Evolutionary conservation across 78 protist species (phyloP).

Genomic region (Acrasis kona): DNA sequence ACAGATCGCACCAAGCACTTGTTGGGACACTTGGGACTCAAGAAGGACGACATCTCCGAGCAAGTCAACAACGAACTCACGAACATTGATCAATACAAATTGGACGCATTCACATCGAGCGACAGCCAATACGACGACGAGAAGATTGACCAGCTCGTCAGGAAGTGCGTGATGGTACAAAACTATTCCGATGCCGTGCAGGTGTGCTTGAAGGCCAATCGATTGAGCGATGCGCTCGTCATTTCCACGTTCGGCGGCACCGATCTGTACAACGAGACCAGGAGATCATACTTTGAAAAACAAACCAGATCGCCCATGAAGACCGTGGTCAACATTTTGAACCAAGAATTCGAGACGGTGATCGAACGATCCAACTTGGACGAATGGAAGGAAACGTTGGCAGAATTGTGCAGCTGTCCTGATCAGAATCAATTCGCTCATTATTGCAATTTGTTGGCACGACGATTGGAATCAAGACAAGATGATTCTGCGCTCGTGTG

Average conservation of each 20-base stretch:
- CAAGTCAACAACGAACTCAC: not conserved
- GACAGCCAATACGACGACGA: not conserved
- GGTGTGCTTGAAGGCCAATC: not conserved
- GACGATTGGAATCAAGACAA: not conserved
- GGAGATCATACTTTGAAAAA: not conserved
- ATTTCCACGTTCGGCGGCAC: not conserved
- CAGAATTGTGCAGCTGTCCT: not conserved
- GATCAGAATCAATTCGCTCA: not conserved
- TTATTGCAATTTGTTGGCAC: not conserved
- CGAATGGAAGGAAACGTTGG: conserved; percentile 1
- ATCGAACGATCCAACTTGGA: not conserved
- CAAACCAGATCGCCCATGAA: not conserved
- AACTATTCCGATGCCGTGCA: not conserved
- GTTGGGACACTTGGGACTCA: not conserved
- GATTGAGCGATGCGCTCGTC: not conserved
- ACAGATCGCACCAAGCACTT: not conserved
- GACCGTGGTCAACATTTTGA: not conserved
- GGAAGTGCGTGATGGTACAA: not conserved
- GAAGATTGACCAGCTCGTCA: not conserved
- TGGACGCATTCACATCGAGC: too few relatives aligned
- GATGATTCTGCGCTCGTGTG: too few relatives aligned
- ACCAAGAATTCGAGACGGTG: not conserved
- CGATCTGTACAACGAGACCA: not conserved
- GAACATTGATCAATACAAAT: not conserved
- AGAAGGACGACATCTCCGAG: not conserved